Evolutionary conservation across 2,329 filamentous ascomycete species (phyloP), one percentile per base, ranked within the genome.

Genomic region (Claviceps citrina): DNA sequence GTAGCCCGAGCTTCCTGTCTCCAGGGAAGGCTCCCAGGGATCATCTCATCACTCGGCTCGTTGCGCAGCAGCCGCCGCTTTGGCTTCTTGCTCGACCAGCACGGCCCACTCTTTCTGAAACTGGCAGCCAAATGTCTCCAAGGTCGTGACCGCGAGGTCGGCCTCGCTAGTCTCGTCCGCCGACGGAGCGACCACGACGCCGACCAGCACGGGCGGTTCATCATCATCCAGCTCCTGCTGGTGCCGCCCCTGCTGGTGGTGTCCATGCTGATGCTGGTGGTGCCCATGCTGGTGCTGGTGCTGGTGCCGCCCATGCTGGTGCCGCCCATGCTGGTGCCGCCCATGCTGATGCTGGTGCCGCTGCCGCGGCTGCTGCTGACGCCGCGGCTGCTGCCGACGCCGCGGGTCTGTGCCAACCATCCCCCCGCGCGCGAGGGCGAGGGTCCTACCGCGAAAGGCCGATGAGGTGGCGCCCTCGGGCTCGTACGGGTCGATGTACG

Each of bases 91-190:
- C 47, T 54, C 54, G 31, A 51, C 43, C 38, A 59, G 54, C 18
- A 51, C 49, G 1, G 55, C 52, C 70, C 71, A 76, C 44, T 68
- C 65, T 20, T 58, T 57, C 51, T 78, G 74, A 36, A 78, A 67
- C 35, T 68, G 65, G 43, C 65, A 58, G 1, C 68, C 74, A 3
- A 76, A 59, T 39, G 62, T 63, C 56, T 78, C 73, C 9, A 78
- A 52, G 41, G 65, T 60, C 0, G 62, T 64, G 0, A 68, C 68
- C 1, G 71, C 70, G 34, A 67, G 63, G 8, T 69, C 62, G 2
- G 71, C 73, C 42, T 75, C 70, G 22, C 55, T 54, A 8, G 63
- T 59, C 7, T 70, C 63, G 30, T 68, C 64, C 1, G 65, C 57
- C 3, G 59, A 60, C 5, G 61, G 60, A 1, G 71, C 71, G 4